Evolutionary conservation across 768 basidiomycete species (phyloP).

Genomic region (Psilocybe cubensis): DNA sequence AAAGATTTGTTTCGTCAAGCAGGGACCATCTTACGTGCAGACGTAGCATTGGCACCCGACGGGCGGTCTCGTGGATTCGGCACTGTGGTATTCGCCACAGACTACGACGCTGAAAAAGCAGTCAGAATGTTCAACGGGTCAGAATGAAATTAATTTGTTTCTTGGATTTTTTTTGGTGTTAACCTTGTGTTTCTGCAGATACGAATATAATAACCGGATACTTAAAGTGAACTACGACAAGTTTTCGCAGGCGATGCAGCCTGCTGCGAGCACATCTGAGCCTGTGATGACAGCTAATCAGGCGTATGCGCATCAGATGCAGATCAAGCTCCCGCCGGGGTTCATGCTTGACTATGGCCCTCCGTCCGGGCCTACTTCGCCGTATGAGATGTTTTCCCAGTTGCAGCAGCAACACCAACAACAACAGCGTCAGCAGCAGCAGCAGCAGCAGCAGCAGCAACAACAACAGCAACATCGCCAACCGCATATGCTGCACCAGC

Average conservation of each 20-base stretch:
- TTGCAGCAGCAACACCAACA: slow-evolving; percentile 17
- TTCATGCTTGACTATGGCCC: slow-evolving; percentile 42
- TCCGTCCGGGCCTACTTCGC: slow-evolving; percentile 37
- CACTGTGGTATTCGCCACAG: slow-evolving; percentile 84
- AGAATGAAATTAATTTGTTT: slow-evolving; percentile 30
- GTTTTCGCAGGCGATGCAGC: slow-evolving; percentile 48
- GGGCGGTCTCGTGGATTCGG: slow-evolving; percentile 93
- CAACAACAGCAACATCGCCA: slow-evolving; percentile 16
- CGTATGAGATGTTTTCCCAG: slow-evolving; percentile 25
- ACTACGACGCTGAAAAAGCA: slow-evolving; percentile 83
- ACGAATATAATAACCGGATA: slow-evolving; percentile 84
- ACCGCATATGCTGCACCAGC: slow-evolving; percentile 41
- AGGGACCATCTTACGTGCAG: slow-evolving; percentile 88
- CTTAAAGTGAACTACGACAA: slow-evolving; percentile 94
- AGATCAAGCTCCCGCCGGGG: slow-evolving; percentile 37
- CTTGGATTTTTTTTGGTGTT: background rate
- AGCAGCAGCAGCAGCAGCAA: slow-evolving; percentile 13
- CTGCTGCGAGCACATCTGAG: background rate
- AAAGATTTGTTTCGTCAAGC: slow-evolving; percentile 95
- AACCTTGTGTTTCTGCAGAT: slow-evolving; percentile 45
- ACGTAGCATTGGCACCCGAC: slow-evolving; percentile 86
- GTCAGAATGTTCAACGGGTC: slow-evolving; percentile 92
- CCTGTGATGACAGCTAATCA: background rate
- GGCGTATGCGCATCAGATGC: slow-evolving; percentile 18
- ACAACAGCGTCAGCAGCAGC: too few species aligned